Base-by-base conservation (phyloP, 768 basidiomycete genomes). In the Termitomyces heimii region DNA sequence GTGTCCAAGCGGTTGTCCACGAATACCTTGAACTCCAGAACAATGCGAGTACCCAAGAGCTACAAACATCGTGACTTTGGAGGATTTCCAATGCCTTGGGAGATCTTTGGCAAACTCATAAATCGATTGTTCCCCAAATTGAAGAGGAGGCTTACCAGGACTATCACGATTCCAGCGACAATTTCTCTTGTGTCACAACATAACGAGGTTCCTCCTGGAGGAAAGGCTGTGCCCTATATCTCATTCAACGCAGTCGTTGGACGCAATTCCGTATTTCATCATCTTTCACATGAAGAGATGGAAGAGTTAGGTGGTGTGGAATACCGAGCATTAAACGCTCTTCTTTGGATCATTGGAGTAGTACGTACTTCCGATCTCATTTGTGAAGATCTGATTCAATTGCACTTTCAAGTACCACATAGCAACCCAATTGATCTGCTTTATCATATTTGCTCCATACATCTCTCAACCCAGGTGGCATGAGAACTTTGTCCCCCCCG, bases 271-370 rank as follows among this genome's bases (percentile, higher is more conserved):
- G 73, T 74, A 3, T 92, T 92, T 62, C 78, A 81, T 37, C 74
- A 70, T 61, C 71, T 96, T 53, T 90, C 86, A 0, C 77, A 81
- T 20, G 92, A 94, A 47, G 89, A 98, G 65, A 74, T 91, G 63
- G 94, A 96, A 62, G 93, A 97, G 68, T 73, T 98, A 5, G 94
- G 94, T 4, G 95, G 96, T 20, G 88, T 97, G 7, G 96, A 99
- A 68, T 98, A 91, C 66, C 81, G 94, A 10, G 90, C 89, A 13
- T 72, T 97, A 60, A 86, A 85, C 44, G 82, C 87, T 2, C 69
- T 97, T 50, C 73, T 94, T 10, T 95, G 90, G 88, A 81, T 95
- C 55, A 83, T 96, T 37, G 80, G 80, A 12, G 67, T 73, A 34
- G 93, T 95, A 67, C 65, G 89, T 77, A 34, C 43, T 48, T n/a